phyloP scores from a whole-genome alignment of 345 rosid species.

The Eucalyptus rudis region DNA sequence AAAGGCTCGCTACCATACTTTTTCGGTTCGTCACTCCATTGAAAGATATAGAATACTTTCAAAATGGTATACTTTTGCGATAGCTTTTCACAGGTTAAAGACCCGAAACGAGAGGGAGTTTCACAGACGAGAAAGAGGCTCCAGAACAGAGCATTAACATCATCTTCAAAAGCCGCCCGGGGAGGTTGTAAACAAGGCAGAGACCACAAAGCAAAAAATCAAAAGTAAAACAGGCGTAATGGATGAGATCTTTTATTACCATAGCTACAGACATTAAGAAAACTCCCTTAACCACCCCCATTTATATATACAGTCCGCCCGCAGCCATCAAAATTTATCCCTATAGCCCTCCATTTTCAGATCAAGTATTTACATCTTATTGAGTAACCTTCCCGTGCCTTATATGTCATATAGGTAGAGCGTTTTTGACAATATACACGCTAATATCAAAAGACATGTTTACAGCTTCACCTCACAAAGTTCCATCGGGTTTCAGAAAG shows the following conservation, averaged over 20 bases:
- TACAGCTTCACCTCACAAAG: neutral
- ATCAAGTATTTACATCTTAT: neutral
- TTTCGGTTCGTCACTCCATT: neutral
- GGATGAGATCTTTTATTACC: neutral
- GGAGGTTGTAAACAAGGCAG: too few species aligned
- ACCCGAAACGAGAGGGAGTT: neutral
- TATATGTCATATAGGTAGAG: neutral
- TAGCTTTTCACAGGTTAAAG: neutral
- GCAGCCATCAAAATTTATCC: neutral
- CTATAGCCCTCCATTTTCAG: neutral
- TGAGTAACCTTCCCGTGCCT: neutral
- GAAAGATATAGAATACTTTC: neutral
- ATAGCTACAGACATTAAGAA: neutral
- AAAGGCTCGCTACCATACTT: neutral
- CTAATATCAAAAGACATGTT: neutral
- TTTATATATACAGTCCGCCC: neutral
- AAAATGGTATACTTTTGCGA: neutral
- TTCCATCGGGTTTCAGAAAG: conserved; percentile 12
- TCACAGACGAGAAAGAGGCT: neutral
- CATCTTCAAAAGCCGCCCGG: neutral
- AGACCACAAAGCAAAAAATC: neutral
- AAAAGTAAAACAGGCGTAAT: neutral
- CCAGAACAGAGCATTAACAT: neutral
- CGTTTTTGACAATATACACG: neutral
- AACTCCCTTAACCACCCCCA: neutral